Base-by-base conservation (phyloP, 305 asterid species). In the Fraxinus xanthoxyloides region DNA sequence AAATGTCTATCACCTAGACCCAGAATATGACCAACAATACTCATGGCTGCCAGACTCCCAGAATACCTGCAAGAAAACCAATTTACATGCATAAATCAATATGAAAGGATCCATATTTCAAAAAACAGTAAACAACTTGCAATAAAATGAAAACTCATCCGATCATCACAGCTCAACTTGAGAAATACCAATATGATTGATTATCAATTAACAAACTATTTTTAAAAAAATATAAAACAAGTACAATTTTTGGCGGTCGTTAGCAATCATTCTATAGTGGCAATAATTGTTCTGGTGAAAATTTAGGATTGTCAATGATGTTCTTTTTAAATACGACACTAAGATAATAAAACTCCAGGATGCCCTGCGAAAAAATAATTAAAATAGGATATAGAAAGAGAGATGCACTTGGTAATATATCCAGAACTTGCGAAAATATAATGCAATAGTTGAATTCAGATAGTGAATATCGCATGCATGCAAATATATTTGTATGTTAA, bases 1-100 rank as follows among this genome's bases (percentile, higher is more conserved):
- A 97, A 90, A 90, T 97, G 99, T 77, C 99, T 90, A 85, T 97
- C 99, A 30, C 99, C 99, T 19, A 97, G 89, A 82, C 99, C 99
- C 82, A 97, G 89, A 79, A 97, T 84, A 87, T 97, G 98, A 76
- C 99, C 98, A 70, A 97, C 94, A 81, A 97, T 91, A 85, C 99
- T 97, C 99, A 95, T 97, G 83, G 95, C 94, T 75, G 99, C 98
- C 74, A 97, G 92, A 83, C 97, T 95, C 77, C 98, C 95, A 77
- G 98, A 93, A 90, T 93, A 97, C 92, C 99, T 97, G 92, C 89
- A 89, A 84, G 80, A 59, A 81, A 77, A 85, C 72, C 80, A 85
- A 82, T 67, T 76, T 75, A 31, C 1, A 10, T 35, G 79, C 65
- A 72, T 40, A 48, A 80, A 85, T 26, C 15, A 54, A 19, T 75